phyloP scores from a whole-genome alignment of 257 asterid genomes.

The Salvia miltiorrhiza region DNA sequence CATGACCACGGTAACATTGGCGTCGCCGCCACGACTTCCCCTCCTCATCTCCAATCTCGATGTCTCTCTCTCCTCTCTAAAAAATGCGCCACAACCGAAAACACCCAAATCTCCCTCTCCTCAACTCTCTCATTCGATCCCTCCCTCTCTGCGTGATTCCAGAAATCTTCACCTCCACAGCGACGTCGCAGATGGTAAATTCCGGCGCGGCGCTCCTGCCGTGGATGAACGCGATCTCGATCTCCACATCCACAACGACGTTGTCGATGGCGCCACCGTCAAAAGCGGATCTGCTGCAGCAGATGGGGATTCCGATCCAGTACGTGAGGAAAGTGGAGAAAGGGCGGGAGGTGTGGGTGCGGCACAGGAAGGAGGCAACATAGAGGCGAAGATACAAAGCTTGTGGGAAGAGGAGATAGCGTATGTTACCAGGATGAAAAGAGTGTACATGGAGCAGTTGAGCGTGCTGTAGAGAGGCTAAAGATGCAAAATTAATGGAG shows the following conservation, averaged over 20 bases:
- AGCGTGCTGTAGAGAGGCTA: conserved; percentile 54
- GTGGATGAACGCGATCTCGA: conserved; percentile 37
- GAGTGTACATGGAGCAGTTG: conserved; percentile 60
- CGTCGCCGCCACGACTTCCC: too few species aligned
- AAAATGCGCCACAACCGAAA: too few species aligned
- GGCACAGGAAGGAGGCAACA: conserved; percentile 72
- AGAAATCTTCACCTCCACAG: too few species aligned
- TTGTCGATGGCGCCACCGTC: conserved; percentile 62
- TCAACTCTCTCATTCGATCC: too few species aligned
- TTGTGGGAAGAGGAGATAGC: conserved; percentile 58
- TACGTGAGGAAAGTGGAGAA: conserved; percentile 63
- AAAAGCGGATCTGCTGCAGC: conserved; percentile 58
- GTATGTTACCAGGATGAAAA: conserved; percentile 50
- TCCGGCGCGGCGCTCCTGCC: conserved; percentile 36
- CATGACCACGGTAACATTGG: too few species aligned
- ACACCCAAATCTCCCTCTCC: too few species aligned
- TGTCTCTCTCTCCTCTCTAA: too few species aligned
- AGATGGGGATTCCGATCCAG: conserved; percentile 44
- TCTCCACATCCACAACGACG: conserved; percentile 30
- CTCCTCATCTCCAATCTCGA: too few species aligned
- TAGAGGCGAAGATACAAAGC: conserved; percentile 45
- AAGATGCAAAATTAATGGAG: conserved; percentile 64
- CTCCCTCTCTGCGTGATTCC: too few species aligned
- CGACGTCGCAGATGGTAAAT: conserved; percentile 28
- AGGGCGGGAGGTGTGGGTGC: conserved; percentile 57